phyloP scores from a whole-genome alignment of 768 basidiomycete species.

The Phanerodontia chrysosporium region DNA sequence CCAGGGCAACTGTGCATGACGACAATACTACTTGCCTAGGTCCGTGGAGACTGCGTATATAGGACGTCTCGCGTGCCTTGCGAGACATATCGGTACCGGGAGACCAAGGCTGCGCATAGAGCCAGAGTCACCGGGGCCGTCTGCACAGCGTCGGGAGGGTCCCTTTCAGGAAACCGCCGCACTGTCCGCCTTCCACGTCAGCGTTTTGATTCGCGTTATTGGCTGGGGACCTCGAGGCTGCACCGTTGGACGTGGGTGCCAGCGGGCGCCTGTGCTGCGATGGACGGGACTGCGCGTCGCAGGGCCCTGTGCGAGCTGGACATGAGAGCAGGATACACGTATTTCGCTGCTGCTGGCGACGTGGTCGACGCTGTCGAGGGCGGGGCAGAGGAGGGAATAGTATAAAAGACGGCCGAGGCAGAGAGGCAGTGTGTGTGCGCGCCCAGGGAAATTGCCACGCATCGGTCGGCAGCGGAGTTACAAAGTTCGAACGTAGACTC shows the following conservation, averaged over 20 bases:
- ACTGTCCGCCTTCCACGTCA: not conserved
- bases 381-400: not conserved
- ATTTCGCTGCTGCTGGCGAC: not conserved
- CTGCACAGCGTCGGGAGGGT: not conserved
- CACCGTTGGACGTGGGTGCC: not conserved
- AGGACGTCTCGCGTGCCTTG: no score
- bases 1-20: not conserved
- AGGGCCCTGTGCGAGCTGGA: not conserved
- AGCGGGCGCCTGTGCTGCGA: not conserved
- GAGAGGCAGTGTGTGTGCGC: slow-evolving; percentile 7
- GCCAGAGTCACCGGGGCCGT: not conserved
- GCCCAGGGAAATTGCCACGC: slow-evolving; percentile 10
- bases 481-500: slow-evolving; percentile 16
- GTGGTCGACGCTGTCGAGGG: not conserved
- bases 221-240: not conserved
- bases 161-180: not conserved
- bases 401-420: not conserved
- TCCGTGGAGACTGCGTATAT: no score
- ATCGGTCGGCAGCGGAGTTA: slow-evolving; percentile 10
- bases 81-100: not conserved
- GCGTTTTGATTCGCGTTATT: slow-evolving; percentile 3
- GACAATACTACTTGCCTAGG: not conserved
- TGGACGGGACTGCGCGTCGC: not conserved
- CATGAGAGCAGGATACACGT: not conserved
- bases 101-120: not conserved